Evolutionary conservation across 1,139 yeast genomes (phyloP), one percentile per base, ranked within the genome.

Genomic region (Nakaseomyces delphensis): DNA sequence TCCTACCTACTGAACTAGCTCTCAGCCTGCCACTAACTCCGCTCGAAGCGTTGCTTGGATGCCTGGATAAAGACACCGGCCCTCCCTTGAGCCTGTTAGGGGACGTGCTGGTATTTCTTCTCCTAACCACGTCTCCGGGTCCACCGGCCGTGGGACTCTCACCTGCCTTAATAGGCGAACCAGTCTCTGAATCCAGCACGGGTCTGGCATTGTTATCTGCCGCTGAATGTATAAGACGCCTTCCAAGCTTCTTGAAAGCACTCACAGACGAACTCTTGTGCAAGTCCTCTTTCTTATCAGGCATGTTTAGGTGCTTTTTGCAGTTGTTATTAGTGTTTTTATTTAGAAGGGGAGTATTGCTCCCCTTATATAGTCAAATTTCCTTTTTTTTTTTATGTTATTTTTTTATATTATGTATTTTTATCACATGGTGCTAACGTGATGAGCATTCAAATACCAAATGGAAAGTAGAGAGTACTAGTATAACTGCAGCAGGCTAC

Each of bases 241-340:
- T 51, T 13, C 58, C 54, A 23, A 54, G 30, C 25, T 49, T 43
- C 39, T 51, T 54, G 31, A 54, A 40, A 13, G 55, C 43, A 25
- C 39, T 47, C 37, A 53, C 45, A 3, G 53, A 50, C 18, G 45
- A 43, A 25, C 44, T 43, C 32, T 41, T 43, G 20, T 45, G 46
- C 23, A 40, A 21, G 15, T 36, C 43, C 30, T 28, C 29, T 10
- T 28, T 38, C 15, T 36, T 36, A 11, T 33, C 27, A 3, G 24
- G 21, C 35, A 31, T 31, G 25, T 7, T 7, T 10, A 23, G 25
- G 8, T 27, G n/a, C n/a, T n/a, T n/a, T n/a, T n/a, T n/a, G n/a
- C n/a, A n/a, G n/a, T n/a, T n/a, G n/a, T n/a, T n/a, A n/a, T n/a
- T n/a, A n/a, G n/a, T n/a, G n/a, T n/a, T n/a, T n/a, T n/a, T n/a